Conservation (phyloP, 345 rosid genomes). For the Arabidopsis suecica region DNA sequence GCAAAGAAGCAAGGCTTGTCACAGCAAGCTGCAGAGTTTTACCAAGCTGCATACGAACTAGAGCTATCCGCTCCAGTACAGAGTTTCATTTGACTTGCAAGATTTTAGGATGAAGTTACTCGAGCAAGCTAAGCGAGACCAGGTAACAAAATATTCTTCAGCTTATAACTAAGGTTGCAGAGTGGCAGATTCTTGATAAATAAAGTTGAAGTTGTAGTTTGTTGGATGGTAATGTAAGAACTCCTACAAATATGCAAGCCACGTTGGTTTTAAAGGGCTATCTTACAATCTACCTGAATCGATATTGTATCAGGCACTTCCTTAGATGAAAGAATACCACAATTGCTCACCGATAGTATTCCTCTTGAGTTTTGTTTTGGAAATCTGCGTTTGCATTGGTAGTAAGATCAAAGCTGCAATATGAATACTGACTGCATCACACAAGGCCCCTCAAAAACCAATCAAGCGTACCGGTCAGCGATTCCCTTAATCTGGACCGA, state of each 20-base stretch:
- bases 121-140: conserved; percentile 11
- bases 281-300: neutral
- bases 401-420: neutral
- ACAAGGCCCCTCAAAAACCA: neutral
- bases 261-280: neutral
- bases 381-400: neutral
- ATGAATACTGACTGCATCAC: neutral
- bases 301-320: neutral
- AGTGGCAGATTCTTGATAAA: conserved; percentile 1
- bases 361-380: neutral
- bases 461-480: neutral
- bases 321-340: neutral
- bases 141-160: conserved; percentile 13
- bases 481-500: neutral
- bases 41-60: conserved; percentile 93
- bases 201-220: conserved; percentile 14
- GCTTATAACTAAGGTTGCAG: conserved; percentile 14
- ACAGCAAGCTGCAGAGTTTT: conserved; percentile 85
- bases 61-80: conserved; percentile 76
- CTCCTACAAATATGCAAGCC: neutral
- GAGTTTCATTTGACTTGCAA: conserved; percentile 48
- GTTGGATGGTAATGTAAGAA: conserved; percentile 26
- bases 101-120: neutral
- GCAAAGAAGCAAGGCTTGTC: conserved; percentile 79
- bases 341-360: neutral